Conservation (phyloP, 306 rosid genomes). For the Arachis stenosperma region DNA sequence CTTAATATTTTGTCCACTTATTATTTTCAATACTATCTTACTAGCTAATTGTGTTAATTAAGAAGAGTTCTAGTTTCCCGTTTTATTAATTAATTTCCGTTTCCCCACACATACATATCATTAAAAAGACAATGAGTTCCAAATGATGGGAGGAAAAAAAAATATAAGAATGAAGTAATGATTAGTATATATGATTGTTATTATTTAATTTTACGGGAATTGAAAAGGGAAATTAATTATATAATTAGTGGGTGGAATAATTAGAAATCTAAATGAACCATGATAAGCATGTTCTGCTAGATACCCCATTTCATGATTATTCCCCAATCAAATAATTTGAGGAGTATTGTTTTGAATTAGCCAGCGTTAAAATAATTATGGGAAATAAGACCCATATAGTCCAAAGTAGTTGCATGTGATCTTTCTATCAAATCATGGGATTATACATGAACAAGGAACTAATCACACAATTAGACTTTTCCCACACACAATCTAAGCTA, state of each 20-base stretch:
- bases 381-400: slow-evolving; percentile 48
- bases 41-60: too few species aligned
- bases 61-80: not conserved
- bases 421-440: slow-evolving; percentile 47
- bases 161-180: slow-evolving; percentile 19
- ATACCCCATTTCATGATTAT: slow-evolving; percentile 60
- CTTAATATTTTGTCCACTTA: not conserved
- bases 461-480: slow-evolving; percentile 39
- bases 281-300: slow-evolving; percentile 66
- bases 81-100: not conserved
- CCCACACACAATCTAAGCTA: slow-evolving; percentile 44
- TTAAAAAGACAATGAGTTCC: slow-evolving; percentile 41
- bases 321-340: slow-evolving; percentile 52
- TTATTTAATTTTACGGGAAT: not conserved
- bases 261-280: slow-evolving; percentile 51
- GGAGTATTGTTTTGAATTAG: slow-evolving; percentile 38
- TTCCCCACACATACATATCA: not conserved
- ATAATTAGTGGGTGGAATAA: slow-evolving; percentile 57
- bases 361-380: slow-evolving; percentile 23
- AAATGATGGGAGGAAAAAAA: slow-evolving; percentile 34
- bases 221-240: slow-evolving; percentile 30
- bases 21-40: too few species aligned
- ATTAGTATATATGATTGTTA: slow-evolving; percentile 6
- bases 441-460: slow-evolving; percentile 58
- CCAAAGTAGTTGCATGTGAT: slow-evolving; percentile 63